Base-by-base conservation (phyloP, 2,329 filamentous ascomycete genomes). In the Verticillium zaregamsianum region DNA sequence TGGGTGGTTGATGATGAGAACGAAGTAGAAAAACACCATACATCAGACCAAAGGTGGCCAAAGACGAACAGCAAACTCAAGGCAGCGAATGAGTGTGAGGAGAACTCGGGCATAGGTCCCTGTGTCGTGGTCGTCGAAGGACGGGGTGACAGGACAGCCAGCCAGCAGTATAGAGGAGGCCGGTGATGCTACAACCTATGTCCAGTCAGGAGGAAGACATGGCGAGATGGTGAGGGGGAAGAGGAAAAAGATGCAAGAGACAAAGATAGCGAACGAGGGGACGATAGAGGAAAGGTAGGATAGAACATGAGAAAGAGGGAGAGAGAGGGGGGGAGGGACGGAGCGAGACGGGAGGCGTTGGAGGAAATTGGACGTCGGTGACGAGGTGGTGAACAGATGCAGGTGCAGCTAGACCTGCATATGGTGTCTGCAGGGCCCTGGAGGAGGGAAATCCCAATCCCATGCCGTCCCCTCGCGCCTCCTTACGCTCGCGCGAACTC, bases 341-440 rank as follows among this genome's bases (percentile, higher is more conserved):
- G 63, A 61, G 62, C 65, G 68, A 62, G 58, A 56, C 35, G 45
- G 52, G 57, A 55, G 45, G 39, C 52, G 52, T 49, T 58, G 52
- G 60, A 59, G 57, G 56, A 35, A 62, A 40, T 31, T 59, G 56
- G 45, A 52, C 31, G 5, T 31, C 23, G n/a, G 45, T 49, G 45
- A 49, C 45, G n/a, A 49, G 20, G 45, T 49, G 45, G 45, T 23
- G 45, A 49, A 49, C n/a, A 49, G 45, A 11, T 49, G 45, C 45
- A 49, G 45, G n/a, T 49, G 45, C 45, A 49, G 45, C 45, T 49
- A 49, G 45, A 49, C 45, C 45, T 49, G 45, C 45, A 49, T 49
- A 12, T 49, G n/a, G 45, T 23, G 9, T 23, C 45, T 49, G 45
- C 45, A 49, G 45, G 45, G 45, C 45, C 20, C n/a, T 12, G 45